These are phyloP conservation scores for Penicillium chermesinum DNA, from an alignment of 495 filamentous ascomycete genomes.

Conservation along the genomic window DNA sequence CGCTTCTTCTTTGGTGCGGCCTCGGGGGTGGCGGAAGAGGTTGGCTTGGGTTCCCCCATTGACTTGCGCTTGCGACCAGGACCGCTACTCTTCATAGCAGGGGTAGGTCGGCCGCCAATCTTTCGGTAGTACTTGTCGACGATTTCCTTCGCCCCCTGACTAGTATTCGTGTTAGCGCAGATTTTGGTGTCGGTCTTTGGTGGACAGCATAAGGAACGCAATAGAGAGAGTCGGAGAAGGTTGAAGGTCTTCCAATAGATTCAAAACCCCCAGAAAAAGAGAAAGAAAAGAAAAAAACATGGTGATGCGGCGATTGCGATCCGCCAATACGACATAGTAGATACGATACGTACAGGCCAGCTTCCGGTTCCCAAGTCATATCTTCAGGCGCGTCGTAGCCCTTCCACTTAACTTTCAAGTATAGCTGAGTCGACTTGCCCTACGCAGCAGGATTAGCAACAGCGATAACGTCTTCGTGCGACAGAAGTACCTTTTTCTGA, in stretches of 20 bases:
- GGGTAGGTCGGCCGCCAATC: conserved; percentile 52
- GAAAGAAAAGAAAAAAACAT: too few species aligned
- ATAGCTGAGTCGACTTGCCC: conserved; percentile 32
- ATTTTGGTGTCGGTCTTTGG: too few species aligned
- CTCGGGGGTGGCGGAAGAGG: conserved; percentile 10
- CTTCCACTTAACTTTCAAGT: conserved; percentile 59
- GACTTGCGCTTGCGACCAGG: conserved; percentile 38
- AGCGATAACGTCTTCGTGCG: not conserved
- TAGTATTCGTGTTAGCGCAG: too few species aligned
- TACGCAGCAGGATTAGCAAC: conserved; percentile 10
- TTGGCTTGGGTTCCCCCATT: conserved; percentile 26
- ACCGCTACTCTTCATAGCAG: conserved; percentile 12
- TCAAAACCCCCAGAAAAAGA: too few species aligned
- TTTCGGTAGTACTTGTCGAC: conserved; percentile 50
- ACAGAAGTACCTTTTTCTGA: conserved; percentile 28
- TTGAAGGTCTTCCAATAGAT: too few species aligned
- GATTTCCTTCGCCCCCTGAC: conserved; percentile 48
- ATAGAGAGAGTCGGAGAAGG: too few species aligned
- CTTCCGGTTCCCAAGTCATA: conserved; percentile 57
- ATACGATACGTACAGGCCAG: conserved; percentile 42
- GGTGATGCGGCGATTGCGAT: too few species aligned
- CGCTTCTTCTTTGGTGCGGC: conserved; percentile 24
- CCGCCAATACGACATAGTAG: too few species aligned
- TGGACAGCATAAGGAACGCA: too few species aligned
- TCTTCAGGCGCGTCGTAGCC: conserved; percentile 54